Base-by-base conservation (phyloP, 768 basidiomycete species). In the Xerocomellus chrysenteron region DNA sequence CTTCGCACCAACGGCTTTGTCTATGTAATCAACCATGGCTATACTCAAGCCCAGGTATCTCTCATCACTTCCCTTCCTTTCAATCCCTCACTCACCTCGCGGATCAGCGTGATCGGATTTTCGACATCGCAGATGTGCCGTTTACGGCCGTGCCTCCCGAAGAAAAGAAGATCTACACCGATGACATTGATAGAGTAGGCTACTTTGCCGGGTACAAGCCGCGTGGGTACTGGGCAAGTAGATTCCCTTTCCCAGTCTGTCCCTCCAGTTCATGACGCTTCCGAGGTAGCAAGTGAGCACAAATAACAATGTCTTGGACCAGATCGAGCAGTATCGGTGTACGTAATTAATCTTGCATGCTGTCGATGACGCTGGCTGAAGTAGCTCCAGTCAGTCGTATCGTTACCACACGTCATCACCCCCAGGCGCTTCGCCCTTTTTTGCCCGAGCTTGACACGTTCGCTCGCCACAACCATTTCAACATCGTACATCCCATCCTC, bases 321-420 rank as follows among this genome's bases (percentile, higher is more conserved):
- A 86, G 59, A 69, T 86, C n/a, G 85, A 86, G 58, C 76, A 82
- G 37, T 87, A 86, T 61, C 81, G 78, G 59, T 71, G 84, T 86
- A 54, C 33, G 80, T 66, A 2, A 7, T 28, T 32, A 11, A 26
- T 24, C 49, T 36, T 21, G 17, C 21, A n/a, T 48, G n/a, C 2
- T 35, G 2, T 21, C 26, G 8, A 14, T 14, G 1, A 12, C 8
- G 11, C 24, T 19, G 14, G 30, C 33, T 54, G 11, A 56, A 8
- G 47, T 12, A 7, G 7, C 14, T 45, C 19, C 41, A 84, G 84
- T 82, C 42, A 76, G 83, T 57, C 73, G 78, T 30, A 70, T 80
- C 41, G 68, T 81, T 17, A 70, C 62, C 3, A 76, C 74, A 51
- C 75, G 74, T 5, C 61, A 69, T 40, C 84, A 86, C 57, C 84